These are phyloP conservation scores for Moesziomyces sp. DNA, from an alignment of 1,284 basidiomycete genomes.

Conservation along the genomic window DNA sequence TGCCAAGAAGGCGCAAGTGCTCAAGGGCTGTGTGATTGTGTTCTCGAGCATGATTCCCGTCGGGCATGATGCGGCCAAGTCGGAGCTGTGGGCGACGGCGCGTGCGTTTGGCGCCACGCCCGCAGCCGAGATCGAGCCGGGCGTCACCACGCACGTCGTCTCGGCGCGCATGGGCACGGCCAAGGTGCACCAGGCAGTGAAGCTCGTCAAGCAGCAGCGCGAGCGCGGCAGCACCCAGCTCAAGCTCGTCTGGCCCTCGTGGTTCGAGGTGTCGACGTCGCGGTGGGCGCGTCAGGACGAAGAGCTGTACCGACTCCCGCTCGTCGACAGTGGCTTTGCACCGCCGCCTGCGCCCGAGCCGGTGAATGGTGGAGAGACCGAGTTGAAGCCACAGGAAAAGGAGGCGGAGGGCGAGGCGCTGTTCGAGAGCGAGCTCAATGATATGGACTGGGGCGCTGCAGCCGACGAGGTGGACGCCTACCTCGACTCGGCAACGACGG, in stretches of 20 bases:
- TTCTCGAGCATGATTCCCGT: conserved; percentile 95
- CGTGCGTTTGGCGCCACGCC: conserved; percentile 88
- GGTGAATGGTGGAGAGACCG: background rate
- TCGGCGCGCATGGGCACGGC: conserved; percentile 81
- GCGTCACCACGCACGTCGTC: conserved; percentile 85
- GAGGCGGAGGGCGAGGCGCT: conserved; percentile 18
- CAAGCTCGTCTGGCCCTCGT: conserved; percentile 84
- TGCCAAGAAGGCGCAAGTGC: conserved; percentile 78
- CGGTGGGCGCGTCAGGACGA: conserved; percentile 83
- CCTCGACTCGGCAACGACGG: conserved; percentile 69
- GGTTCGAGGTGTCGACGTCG: conserved; percentile 87
- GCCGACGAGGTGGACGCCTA: conserved; percentile 88
- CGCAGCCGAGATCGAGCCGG: conserved; percentile 75
- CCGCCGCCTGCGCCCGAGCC: background rate
- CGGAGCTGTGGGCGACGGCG: conserved; percentile 88
- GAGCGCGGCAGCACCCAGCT: conserved; percentile 69
- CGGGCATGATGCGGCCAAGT: conserved; percentile 78
- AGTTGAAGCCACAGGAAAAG: background rate
- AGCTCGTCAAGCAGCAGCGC: conserved; percentile 68
- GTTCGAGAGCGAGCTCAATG: conserved; percentile 45
- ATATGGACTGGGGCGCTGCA: conserved; percentile 76
- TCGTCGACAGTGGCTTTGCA: conserved; percentile 7
- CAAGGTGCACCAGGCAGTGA: conserved; percentile 81
- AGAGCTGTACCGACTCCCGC: conserved; percentile 72
- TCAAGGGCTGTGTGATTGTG: conserved; percentile 81